Percentiles rank a stretch among this genome's conserved stretches.
Evolutionary conservation across 2,329 filamentous ascomycete species (phyloP).

Genomic region (Colletotrichum sp.): DNA sequence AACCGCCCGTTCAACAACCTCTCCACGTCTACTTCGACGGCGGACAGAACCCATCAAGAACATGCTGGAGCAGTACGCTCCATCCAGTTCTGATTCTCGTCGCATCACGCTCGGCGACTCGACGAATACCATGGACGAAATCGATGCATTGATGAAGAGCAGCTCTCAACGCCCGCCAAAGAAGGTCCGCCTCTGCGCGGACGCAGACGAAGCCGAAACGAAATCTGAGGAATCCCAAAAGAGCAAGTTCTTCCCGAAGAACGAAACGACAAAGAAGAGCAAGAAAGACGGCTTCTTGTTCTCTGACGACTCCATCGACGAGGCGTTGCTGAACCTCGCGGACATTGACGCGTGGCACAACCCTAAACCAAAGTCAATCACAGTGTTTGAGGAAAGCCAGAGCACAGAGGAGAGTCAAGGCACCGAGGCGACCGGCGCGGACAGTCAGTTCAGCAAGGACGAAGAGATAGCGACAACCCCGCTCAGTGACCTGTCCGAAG

Average conservation of each 20-base stretch:
- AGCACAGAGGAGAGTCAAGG: slow-evolving; percentile 27
- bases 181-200: slow-evolving; percentile 60
- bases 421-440: slow-evolving; percentile 1
- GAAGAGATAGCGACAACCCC: slow-evolving; percentile 7
- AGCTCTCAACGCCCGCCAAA: slow-evolving; percentile 50
- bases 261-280: slow-evolving; percentile 29
- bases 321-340: slow-evolving; percentile 55
- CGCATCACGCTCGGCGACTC: neutral
- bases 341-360: slow-evolving; percentile 56
- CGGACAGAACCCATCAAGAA: slow-evolving; percentile 57
- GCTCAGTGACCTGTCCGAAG: slow-evolving; percentile 6
- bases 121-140: slow-evolving; percentile 10
- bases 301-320: slow-evolving; percentile 64
- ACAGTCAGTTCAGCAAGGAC: slow-evolving; percentile 21
- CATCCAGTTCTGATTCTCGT: neutral
- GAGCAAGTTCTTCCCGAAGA: slow-evolving; percentile 60
- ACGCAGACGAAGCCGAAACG: slow-evolving; percentile 33
- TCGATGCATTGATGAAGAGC: slow-evolving; percentile 17
- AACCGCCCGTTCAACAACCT: slow-evolving; percentile 29
- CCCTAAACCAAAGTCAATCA: slow-evolving; percentile 39
- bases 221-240: slow-evolving; percentile 41
- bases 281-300: slow-evolving; percentile 50
- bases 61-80: slow-evolving; percentile 35
- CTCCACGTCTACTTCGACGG: slow-evolving; percentile 49
- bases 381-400: slow-evolving; percentile 49